These are phyloP conservation scores for Trametes cubensis DNA, from an alignment of 768 basidiomycete species.

Conservation along the genomic window DNA sequence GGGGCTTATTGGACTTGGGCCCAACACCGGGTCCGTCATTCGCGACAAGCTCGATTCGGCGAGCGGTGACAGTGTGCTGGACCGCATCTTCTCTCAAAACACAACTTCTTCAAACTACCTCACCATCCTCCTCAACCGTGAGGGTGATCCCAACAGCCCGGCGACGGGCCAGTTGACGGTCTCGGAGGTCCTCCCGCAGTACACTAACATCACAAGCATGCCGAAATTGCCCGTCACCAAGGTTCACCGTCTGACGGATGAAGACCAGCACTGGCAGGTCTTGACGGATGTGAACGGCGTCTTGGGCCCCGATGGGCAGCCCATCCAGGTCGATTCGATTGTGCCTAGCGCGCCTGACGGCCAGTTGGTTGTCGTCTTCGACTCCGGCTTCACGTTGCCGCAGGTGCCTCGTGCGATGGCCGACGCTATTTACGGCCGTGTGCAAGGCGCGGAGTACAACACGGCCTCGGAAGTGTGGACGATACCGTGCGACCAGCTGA, in stretches of 20 bases:
- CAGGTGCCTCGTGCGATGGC: slow-evolving; percentile 76
- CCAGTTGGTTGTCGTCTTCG: slow-evolving; percentile 71
- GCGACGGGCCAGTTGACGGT: slow-evolving; percentile 71
- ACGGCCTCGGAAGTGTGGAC: slow-evolving; percentile 61
- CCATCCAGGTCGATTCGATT: slow-evolving; percentile 63
- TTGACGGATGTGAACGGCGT: slow-evolving; percentile 69
- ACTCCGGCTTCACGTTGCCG: slow-evolving; percentile 71
- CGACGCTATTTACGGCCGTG: slow-evolving; percentile 80
- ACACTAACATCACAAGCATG: slow-evolving; percentile 60
- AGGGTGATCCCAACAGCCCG: slow-evolving; percentile 51
- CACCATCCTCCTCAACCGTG: slow-evolving; percentile 66
- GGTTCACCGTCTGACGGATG: slow-evolving; percentile 59
- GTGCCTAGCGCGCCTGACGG: slow-evolving; percentile 67
- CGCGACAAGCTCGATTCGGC: slow-evolving; percentile 52
- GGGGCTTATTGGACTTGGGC: slow-evolving; percentile 79
- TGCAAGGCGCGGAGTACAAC: slow-evolving; percentile 72
- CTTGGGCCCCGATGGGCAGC: slow-evolving; percentile 74
- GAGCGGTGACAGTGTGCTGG: slow-evolving; percentile 61
- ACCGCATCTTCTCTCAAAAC: slow-evolving; percentile 65
- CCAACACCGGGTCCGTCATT: slow-evolving; percentile 69
- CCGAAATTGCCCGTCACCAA: slow-evolving; percentile 68
- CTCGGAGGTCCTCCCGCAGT: slow-evolving; percentile 63
- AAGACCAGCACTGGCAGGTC: slow-evolving; percentile 83
- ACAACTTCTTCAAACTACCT: slow-evolving; percentile 63
- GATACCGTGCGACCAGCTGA: slow-evolving; percentile 71